These are phyloP conservation scores for Botryobasidium botryosum DNA, from an alignment of 768 basidiomycete genomes.

Conservation along the genomic window DNA sequence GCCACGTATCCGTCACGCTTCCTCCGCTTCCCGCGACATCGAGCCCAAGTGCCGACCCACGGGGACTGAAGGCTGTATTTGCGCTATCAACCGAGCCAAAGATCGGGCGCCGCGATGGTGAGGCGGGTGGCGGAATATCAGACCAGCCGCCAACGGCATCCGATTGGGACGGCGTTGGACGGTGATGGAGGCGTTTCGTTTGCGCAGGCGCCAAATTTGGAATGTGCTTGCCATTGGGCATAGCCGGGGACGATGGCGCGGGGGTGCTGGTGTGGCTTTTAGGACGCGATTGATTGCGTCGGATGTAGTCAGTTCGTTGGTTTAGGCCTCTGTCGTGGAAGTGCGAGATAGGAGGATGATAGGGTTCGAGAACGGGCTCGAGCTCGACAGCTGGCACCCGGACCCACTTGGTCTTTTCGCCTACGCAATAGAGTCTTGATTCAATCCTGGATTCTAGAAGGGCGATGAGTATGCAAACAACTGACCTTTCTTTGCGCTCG, in stretches of 20 bases:
- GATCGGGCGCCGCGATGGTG: neutral
- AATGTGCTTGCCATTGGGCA: neutral
- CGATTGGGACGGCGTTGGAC: neutral
- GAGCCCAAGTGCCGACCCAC: neutral
- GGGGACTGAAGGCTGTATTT: neutral
- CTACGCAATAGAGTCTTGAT: no score
- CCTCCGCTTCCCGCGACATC: neutral
- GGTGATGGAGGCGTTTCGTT: neutral
- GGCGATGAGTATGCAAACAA: no score
- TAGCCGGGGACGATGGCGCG: neutral
- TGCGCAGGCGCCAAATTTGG: neutral
- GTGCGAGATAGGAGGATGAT: neutral
- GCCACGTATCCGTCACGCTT: neutral
- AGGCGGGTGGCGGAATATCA: neutral
- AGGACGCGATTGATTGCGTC: neutral
- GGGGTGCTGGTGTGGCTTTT: neutral
- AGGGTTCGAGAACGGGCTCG: neutral
- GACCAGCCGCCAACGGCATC: neutral
- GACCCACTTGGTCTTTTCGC: conserved; percentile 3
- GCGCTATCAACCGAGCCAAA: neutral
- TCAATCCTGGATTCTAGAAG: no score
- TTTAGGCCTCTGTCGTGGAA: neutral
- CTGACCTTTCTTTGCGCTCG: no score
- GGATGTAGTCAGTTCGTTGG: neutral
- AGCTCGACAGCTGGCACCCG: neutral